These are phyloP conservation scores for Scortechinia acanthostroma DNA, from an alignment of 2,329 filamentous ascomycete species.

Conservation along the genomic window DNA sequence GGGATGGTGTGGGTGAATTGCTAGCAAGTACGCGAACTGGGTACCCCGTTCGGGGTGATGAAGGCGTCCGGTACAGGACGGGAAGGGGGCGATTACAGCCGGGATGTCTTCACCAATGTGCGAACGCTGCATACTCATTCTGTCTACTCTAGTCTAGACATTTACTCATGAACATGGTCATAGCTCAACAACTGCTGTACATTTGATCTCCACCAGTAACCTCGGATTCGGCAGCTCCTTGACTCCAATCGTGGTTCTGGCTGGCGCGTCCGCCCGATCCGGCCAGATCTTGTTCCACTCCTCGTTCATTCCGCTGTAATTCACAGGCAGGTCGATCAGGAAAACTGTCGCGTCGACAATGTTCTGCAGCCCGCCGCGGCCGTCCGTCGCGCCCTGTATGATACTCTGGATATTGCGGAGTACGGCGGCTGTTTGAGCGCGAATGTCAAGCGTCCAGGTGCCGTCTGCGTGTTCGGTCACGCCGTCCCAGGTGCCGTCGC, in stretches of 20 bases:
- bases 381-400: constrained; percentile 22
- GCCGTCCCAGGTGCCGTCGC: constrained; percentile 22
- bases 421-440: constrained; percentile 25
- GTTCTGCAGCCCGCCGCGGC: constrained; percentile 23
- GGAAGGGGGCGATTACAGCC: no score
- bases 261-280: constrained; percentile 23
- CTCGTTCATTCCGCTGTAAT: constrained; percentile 34
- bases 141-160: no score
- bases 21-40: background rate
- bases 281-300: constrained; percentile 34
- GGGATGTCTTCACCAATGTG: no score
- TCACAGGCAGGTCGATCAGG: constrained; percentile 26
- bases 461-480: constrained; percentile 24
- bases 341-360: constrained; percentile 30
- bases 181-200: constrained; percentile 15
- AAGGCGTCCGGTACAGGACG: background rate
- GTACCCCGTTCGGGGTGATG: background rate
- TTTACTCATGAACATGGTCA: no score
- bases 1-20: background rate
- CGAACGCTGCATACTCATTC: no score
- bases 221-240: constrained; percentile 18
- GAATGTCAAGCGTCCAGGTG: constrained; percentile 20
- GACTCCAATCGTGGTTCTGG: constrained; percentile 20
- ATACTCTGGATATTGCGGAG: constrained; percentile 25
- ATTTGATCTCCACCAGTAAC: constrained; percentile 22